These are phyloP conservation scores for Stereum hirsutum DNA, from an alignment of 1,284 basidiomycete genomes.

Conservation along the genomic window DNA sequence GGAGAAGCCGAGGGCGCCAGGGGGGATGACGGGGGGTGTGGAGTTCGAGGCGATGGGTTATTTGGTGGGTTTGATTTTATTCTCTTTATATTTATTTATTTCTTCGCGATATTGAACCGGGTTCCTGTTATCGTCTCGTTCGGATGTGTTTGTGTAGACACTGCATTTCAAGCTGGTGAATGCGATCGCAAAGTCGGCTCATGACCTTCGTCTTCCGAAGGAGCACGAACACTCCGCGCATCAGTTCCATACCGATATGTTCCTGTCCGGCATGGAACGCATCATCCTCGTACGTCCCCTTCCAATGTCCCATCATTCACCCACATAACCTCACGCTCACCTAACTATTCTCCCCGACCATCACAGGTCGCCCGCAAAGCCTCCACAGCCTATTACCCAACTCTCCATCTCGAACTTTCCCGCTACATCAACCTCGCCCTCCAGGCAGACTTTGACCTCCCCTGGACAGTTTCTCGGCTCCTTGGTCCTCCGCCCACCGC, in stretches of 20 bases:
- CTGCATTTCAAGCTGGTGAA: constrained; percentile 81
- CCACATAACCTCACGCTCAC: not conserved
- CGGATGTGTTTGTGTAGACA: constrained; percentile 41
- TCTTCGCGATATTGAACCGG: not conserved
- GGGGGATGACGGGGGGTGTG: constrained; percentile 97
- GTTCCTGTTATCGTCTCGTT: constrained; percentile 1
- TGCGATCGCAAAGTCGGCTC: constrained; percentile 54
- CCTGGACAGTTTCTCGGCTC: constrained; percentile 64
- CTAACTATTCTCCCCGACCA: not conserved
- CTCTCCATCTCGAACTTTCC: constrained; percentile 84
- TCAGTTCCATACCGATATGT: constrained; percentile 76
- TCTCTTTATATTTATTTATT: not conserved
- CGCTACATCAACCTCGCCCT: constrained; percentile 67
- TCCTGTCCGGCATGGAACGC: constrained; percentile 82
- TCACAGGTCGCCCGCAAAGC: constrained; percentile 89
- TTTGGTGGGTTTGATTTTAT: constrained; percentile 47
- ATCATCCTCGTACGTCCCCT: constrained; percentile 51
- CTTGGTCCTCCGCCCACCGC: constrained; percentile 58
- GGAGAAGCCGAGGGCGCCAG: constrained; percentile 89
- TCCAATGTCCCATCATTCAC: not conserved
- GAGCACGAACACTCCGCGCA: constrained; percentile 69
- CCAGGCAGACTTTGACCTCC: constrained; percentile 62
- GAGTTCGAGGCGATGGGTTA: constrained; percentile 97
- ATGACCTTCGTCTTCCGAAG: constrained; percentile 52
- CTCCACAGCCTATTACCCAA: constrained; percentile 87